phyloP scores from a whole-genome alignment of 1,284 basidiomycete genomes.

The Cystobasidium pallidum region DNA sequence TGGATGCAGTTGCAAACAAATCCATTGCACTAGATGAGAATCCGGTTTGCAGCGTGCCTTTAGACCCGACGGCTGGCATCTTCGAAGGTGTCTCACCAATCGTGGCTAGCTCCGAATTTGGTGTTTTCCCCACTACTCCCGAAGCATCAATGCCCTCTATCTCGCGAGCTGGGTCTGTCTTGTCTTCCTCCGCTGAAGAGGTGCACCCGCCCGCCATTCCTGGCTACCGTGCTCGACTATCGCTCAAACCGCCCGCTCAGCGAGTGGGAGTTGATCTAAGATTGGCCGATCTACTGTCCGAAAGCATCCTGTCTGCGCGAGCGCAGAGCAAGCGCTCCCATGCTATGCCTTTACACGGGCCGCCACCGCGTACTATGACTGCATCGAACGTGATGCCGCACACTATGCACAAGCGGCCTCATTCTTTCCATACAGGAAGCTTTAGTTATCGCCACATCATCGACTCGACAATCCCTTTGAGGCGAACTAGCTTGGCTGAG shows the following conservation, averaged over 20 bases:
- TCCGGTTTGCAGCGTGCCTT: slow-evolving; percentile 24
- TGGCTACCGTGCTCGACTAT: slow-evolving; percentile 19
- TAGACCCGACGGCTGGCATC: slow-evolving; percentile 2
- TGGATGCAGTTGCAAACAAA: slow-evolving; percentile 20
- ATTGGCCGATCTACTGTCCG: slow-evolving; percentile 36
- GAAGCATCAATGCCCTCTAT: slow-evolving; percentile 8
- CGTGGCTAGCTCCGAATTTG: slow-evolving; percentile 18
- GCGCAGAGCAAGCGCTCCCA: slow-evolving; percentile 44
- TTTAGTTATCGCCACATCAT: slow-evolving; percentile 38
- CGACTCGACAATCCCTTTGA: slow-evolving; percentile 21
- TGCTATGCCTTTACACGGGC: slow-evolving; percentile 43
- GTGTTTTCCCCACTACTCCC: slow-evolving; percentile 13
- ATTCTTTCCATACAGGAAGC: slow-evolving; percentile 32
- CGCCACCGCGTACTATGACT: slow-evolving; percentile 18
- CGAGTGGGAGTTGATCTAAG: slow-evolving; percentile 34
- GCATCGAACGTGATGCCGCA: no score
- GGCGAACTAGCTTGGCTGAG: slow-evolving; percentile 36
- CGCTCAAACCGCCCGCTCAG: slow-evolving; percentile 42
- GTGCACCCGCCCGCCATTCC: background rate
- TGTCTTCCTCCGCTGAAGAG: background rate
- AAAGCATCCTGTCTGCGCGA: slow-evolving; percentile 24
- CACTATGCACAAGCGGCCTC: slow-evolving; percentile 5
- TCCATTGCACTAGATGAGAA: slow-evolving; percentile 28
- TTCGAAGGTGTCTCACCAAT: slow-evolving; percentile 34
- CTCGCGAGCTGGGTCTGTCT: slow-evolving; percentile 8